Evolutionary conservation across 2,329 filamentous ascomycete species (phyloP).

Genomic region (Phialophora macrospora): DNA sequence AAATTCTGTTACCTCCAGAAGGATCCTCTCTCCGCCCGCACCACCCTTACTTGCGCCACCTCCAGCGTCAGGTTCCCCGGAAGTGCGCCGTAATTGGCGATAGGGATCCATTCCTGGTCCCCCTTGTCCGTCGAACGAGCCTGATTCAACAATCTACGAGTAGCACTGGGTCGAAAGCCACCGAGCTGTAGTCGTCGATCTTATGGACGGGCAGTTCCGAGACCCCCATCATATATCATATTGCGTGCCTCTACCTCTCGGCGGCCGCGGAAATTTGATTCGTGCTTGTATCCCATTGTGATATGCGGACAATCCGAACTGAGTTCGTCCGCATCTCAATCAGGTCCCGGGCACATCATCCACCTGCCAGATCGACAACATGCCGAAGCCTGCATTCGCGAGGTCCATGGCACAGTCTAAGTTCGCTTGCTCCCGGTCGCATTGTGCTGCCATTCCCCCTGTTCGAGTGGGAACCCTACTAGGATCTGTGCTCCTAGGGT

Average conservation of each 20-base stretch:
- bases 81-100: not conserved
- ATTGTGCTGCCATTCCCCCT: constrained; percentile 12
- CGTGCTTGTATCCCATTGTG: constrained; percentile 30
- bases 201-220: constrained; percentile 9
- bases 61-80: not conserved
- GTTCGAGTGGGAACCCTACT: constrained; percentile 28
- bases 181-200: constrained; percentile 4
- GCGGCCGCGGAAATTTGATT: constrained; percentile 34
- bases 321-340: constrained; percentile 23
- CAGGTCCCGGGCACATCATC: constrained; percentile 1
- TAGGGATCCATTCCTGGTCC: not conserved
- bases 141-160: not conserved
- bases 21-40: not conserved
- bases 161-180: constrained; percentile 1
- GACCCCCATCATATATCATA: constrained; percentile 14
- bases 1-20: not conserved
- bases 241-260: constrained; percentile 9
- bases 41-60: constrained; percentile 2
- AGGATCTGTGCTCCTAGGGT: constrained; percentile 16
- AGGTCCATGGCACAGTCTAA: constrained; percentile 3
- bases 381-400: constrained; percentile 14
- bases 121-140: not conserved
- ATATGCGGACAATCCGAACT: constrained; percentile 8
- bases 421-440: constrained; percentile 19
- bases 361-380: constrained; percentile 27